Evolutionary conservation across 495 filamentous ascomycete species (phyloP).

Genomic region (Copromyces sp.): DNA sequence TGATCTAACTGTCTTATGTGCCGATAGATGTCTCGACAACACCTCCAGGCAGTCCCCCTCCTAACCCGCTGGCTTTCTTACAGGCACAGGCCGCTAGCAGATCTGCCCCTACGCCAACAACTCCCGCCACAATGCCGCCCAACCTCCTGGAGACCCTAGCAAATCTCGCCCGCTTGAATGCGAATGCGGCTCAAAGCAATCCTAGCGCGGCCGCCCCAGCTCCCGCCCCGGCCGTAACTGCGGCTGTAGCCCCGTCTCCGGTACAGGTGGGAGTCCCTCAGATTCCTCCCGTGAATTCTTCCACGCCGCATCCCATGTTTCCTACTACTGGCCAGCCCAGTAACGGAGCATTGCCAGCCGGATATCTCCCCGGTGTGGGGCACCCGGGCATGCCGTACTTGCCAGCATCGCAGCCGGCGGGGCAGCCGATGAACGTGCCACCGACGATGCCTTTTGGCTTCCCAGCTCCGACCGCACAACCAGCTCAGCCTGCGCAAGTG

Average conservation of each 20-base stretch:
- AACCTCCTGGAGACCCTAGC: conserved; percentile 73
- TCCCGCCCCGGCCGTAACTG: conserved; percentile 18
- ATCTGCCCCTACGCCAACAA: conserved; percentile 17
- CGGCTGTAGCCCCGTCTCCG: conserved; percentile 15
- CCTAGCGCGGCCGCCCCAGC: conserved; percentile 36
- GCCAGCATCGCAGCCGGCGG: conserved; percentile 27
- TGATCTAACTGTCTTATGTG: conserved; percentile 28
- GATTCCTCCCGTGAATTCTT: neutral
- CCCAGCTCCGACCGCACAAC: conserved; percentile 7
- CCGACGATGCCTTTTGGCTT: conserved; percentile 35
- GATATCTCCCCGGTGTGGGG: conserved; percentile 5
- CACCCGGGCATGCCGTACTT: conserved; percentile 16
- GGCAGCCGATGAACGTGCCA: conserved; percentile 51
- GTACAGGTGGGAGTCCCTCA: neutral
- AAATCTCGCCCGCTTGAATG: conserved; percentile 75
- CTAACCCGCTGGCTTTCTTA: conserved; percentile 21
- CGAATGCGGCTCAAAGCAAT: conserved; percentile 47
- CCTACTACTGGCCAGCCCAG: conserved; percentile 7
- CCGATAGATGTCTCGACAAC: conserved; percentile 63
- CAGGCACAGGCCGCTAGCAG: conserved; percentile 6
- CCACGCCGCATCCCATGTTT: conserved; percentile 12
- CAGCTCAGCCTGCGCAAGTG: conserved; percentile 26
- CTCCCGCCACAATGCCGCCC: conserved; percentile 20
- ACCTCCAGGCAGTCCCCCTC: conserved; percentile 67
- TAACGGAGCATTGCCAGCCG: conserved; percentile 12